phyloP scores from a whole-genome alignment of 495 filamentous ascomycete genomes.

The Aspergillus bridgeri region DNA sequence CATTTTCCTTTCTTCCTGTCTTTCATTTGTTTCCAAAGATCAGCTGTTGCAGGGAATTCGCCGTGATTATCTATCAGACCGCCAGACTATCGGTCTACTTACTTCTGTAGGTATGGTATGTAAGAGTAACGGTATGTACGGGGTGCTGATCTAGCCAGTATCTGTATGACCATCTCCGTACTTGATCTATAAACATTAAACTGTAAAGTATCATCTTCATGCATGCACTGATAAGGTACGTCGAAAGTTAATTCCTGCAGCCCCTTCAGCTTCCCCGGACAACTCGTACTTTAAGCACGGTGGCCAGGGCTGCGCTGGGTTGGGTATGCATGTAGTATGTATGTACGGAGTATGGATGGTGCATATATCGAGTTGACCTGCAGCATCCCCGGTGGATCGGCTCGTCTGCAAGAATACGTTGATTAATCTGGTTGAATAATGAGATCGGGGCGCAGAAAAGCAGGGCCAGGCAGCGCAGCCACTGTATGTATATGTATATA shows the following conservation, averaged over 20 bases:
- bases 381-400: neutral
- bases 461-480: neutral
- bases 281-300: neutral
- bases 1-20: too few relatives aligned
- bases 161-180: too few relatives aligned
- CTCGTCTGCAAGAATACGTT: neutral
- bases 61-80: neutral
- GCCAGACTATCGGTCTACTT: too few relatives aligned
- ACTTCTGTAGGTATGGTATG: too few relatives aligned
- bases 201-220: neutral
- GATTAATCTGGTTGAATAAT: neutral
- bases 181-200: neutral
- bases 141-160: too few relatives aligned
- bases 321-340: too few relatives aligned
- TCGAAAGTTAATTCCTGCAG: neutral
- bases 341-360: neutral
- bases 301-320: too few relatives aligned
- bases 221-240: neutral
- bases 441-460: too few relatives aligned
- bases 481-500: neutral
- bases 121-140: too few relatives aligned
- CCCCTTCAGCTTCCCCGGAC: neutral
- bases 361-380: neutral
- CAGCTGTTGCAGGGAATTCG: neutral
- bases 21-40: neutral